Conservation (phyloP, 805 yeast genomes). For the Huiozyma sinensis region DNA sequence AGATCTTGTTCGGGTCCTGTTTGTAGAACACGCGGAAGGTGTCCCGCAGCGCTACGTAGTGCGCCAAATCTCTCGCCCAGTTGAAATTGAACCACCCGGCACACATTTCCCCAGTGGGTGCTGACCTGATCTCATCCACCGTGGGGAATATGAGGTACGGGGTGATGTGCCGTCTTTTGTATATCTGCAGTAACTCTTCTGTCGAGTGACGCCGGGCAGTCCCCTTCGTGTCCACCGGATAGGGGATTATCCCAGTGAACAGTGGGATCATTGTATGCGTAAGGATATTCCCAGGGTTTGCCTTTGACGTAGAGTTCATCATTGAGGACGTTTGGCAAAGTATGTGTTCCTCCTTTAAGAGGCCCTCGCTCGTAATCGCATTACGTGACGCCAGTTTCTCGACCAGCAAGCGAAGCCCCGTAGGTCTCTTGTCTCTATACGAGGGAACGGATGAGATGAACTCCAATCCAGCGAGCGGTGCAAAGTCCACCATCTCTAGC, state of each 20-base stretch:
- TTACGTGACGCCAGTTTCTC: neutral
- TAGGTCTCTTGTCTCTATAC: conserved; percentile 10
- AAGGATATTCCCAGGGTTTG: conserved; percentile 12
- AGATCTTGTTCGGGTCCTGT: conserved; percentile 8
- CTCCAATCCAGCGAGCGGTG: conserved; percentile 35
- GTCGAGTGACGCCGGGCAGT: neutral
- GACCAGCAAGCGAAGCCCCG: conserved; percentile 21
- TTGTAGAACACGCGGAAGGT: conserved; percentile 15
- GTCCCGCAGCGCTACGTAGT: conserved; percentile 12
- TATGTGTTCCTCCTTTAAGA: conserved; percentile 1
- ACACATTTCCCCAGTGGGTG: conserved; percentile 14
- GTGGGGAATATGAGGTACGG: conserved; percentile 23
- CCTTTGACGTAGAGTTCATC: conserved; percentile 14
- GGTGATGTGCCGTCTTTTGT: neutral
- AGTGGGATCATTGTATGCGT: conserved; percentile 20
- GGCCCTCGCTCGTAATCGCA: neutral
- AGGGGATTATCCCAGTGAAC: conserved; percentile 4
- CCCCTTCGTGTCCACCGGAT: neutral
- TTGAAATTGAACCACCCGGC: conserved; percentile 26
- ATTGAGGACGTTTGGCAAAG: conserved; percentile 29
- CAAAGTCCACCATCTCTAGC: conserved; percentile 35
- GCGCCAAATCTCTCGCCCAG: conserved; percentile 6
- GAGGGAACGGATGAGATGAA: conserved; percentile 51
- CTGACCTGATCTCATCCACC: conserved; percentile 12
- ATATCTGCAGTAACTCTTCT: neutral